Conservation (phyloP, 176 grass and related monocot species). For the Elymus sibiricus region DNA sequence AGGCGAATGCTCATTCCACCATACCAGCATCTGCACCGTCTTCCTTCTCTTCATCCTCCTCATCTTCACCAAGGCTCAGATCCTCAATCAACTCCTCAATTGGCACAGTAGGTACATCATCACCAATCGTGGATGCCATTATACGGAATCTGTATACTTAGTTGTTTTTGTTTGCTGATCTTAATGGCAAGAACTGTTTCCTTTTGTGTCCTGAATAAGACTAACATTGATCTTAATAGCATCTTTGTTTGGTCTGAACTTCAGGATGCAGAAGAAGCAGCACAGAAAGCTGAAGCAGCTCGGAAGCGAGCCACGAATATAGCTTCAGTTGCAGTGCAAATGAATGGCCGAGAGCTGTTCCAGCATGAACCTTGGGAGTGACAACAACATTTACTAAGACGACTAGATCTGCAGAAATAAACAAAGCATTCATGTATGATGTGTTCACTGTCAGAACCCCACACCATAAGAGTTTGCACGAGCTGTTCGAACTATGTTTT, state of each 20-base stretch:
- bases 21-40: constrained; percentile 12
- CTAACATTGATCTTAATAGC: not conserved
- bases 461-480: not conserved
- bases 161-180: not conserved
- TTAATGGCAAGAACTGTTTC: not conserved
- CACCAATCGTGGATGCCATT: constrained; percentile 65
- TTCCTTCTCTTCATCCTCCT: constrained; percentile 20
- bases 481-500: not conserved
- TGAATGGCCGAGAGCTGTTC: constrained; percentile 90
- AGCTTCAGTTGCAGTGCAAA: constrained; percentile 53
- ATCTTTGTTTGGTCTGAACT: constrained; percentile 3
- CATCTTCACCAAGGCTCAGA: constrained; percentile 47
- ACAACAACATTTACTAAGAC: constrained; percentile 63
- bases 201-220: not conserved
- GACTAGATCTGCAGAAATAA: not conserved
- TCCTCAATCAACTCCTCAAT: constrained; percentile 74
- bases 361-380: constrained; percentile 76
- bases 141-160: too few relatives aligned
- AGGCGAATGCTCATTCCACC: constrained; percentile 31
- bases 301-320: constrained; percentile 56
- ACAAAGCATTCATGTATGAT: not conserved
- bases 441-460: not conserved
- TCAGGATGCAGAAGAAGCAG: constrained; percentile 54
- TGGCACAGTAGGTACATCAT: constrained; percentile 60
- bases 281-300: constrained; percentile 56